Evolutionary conservation across 768 basidiomycete genomes (phyloP), one percentile per base, ranked within the genome.

Genomic region (Pleurotus cornucopiae): DNA sequence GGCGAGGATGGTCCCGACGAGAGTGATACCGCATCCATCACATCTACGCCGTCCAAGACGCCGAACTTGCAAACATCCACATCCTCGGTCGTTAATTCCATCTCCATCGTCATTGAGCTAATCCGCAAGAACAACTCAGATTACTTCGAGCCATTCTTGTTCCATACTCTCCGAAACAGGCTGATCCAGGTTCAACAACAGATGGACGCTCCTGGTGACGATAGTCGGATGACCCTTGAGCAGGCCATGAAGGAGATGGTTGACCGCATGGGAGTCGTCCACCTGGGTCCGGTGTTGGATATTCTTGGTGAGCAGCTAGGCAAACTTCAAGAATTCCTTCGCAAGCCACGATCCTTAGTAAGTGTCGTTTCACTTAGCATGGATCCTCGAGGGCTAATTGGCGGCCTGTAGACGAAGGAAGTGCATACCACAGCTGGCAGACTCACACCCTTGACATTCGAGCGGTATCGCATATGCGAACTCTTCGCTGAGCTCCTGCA

Each of bases 91-190:
- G 79, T 89, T 23, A 85, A 94, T 60, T 87, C 91, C 9, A 89
- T 95, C 62, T 86, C 88, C 43, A 85, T 98, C 64, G 77, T 98
- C 58, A 89, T 95, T 61, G 96, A 98, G 67, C 80, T 97, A 40
- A 97, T 98, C 61, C 83, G 95, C 52, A 94, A 98, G 68, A 98
- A 98, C 71, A 98, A 98, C 69, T 96, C 95, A 39, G 96, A 99
- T 69, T 98, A 94, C 67, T 95, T 97, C 66, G 97, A 99, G 71
- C 96, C 95, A 4, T 96, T 94, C 69, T 79, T 98, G 11, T 98
- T 97, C 72, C 95, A 97, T 65, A 94, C 91, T 1, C 73, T 97
- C 43, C 85, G 95, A 48, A 94, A 94, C 66, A 83, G 93, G 46
- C 79, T 98, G 37, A 94, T 98, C 60, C 84, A 86, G 49, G 81